These are phyloP conservation scores for Exserohilum turcica DNA, from an alignment of 2,329 filamentous ascomycete genomes.

Conservation along the genomic window DNA sequence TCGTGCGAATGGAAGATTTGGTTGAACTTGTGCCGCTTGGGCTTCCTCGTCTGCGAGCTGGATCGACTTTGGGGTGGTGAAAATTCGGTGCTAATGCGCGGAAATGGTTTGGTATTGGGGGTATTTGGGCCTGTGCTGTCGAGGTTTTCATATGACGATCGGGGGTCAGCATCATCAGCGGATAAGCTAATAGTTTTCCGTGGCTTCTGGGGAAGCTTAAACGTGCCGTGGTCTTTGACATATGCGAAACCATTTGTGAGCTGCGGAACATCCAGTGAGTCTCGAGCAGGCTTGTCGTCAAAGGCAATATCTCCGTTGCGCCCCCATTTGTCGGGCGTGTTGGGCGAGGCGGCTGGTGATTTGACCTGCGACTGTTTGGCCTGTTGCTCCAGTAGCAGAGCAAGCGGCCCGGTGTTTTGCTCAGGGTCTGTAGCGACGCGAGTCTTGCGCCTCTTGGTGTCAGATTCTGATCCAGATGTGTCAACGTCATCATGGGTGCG, in stretches of 20 bases:
- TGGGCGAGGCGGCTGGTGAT: constrained; percentile 49
- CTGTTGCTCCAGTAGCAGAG: constrained; percentile 53
- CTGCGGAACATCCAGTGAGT: constrained; percentile 33
- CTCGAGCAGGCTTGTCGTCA: constrained; percentile 22
- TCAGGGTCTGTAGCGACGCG: constrained; percentile 54
- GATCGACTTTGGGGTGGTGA: constrained; percentile 46
- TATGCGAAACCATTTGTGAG: constrained; percentile 26
- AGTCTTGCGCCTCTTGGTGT: constrained; percentile 56
- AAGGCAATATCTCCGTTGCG: constrained; percentile 27
- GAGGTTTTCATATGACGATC: constrained; percentile 47
- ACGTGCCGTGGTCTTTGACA: constrained; percentile 20
- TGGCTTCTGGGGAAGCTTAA: constrained; percentile 30
- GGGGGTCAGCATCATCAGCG: constrained; percentile 37
- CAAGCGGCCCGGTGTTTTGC: constrained; percentile 54
- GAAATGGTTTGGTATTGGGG: constrained; percentile 40
- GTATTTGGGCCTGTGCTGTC: constrained; percentile 49
- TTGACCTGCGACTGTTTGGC: constrained; percentile 43
- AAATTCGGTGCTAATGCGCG: constrained; percentile 41
- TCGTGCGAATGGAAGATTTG: constrained; percentile 50
- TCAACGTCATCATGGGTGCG: constrained; percentile 38
- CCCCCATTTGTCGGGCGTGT: constrained; percentile 51
- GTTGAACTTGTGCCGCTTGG: constrained; percentile 47
- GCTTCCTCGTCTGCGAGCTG: constrained; percentile 39
- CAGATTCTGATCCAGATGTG: constrained; percentile 51
- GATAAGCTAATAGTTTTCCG: constrained; percentile 24